These are phyloP conservation scores for Lasiodiplodia hormozganensis DNA, from an alignment of 2,329 filamentous ascomycete genomes.

Conservation along the genomic window DNA sequence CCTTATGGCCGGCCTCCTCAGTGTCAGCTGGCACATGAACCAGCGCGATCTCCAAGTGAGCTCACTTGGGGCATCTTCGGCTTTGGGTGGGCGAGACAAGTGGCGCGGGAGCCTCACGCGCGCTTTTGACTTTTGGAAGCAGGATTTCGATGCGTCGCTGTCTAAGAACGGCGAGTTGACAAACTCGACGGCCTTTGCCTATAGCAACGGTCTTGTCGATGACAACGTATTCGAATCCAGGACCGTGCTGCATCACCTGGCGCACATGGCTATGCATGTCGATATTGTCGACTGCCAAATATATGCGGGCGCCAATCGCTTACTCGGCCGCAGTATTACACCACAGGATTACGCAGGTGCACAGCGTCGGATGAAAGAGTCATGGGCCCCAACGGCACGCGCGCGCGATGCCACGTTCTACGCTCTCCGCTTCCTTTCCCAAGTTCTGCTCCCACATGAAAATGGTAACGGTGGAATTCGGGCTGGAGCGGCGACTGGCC, in stretches of 20 bases:
- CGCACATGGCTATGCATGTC: slow-evolving; percentile 97
- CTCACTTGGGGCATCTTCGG: slow-evolving; percentile 79
- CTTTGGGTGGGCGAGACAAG: slow-evolving; percentile 85
- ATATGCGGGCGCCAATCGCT: slow-evolving; percentile 83
- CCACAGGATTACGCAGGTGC: slow-evolving; percentile 80
- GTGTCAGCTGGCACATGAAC: slow-evolving; percentile 97
- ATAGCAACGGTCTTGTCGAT: slow-evolving; percentile 53
- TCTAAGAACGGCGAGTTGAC: slow-evolving; percentile 57
- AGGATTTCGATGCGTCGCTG: slow-evolving; percentile 85
- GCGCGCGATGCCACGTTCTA: slow-evolving; percentile 93
- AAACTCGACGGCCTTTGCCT: slow-evolving; percentile 40
- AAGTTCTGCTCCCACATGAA: slow-evolving; percentile 73
- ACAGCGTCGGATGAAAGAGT: slow-evolving; percentile 81
- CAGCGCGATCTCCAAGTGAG: slow-evolving; percentile 93
- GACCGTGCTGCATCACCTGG: slow-evolving; percentile 88
- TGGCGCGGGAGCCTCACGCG: slow-evolving; percentile 86
- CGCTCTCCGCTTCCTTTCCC: slow-evolving; percentile 83
- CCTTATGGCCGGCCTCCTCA: slow-evolving; percentile 91
- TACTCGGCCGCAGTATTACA: slow-evolving; percentile 86
- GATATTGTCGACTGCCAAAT: slow-evolving; percentile 98
- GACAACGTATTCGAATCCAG: slow-evolving; percentile 85
- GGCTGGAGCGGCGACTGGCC: background rate
- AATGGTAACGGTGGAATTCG: slow-evolving; percentile 42
- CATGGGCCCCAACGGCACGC: slow-evolving; percentile 87
- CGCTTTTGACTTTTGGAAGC: slow-evolving; percentile 93